Evolutionary conservation across 257 asterid genomes (phyloP), one percentile per base, ranked within the genome.

Genomic region (Sherardia arvensis): DNA sequence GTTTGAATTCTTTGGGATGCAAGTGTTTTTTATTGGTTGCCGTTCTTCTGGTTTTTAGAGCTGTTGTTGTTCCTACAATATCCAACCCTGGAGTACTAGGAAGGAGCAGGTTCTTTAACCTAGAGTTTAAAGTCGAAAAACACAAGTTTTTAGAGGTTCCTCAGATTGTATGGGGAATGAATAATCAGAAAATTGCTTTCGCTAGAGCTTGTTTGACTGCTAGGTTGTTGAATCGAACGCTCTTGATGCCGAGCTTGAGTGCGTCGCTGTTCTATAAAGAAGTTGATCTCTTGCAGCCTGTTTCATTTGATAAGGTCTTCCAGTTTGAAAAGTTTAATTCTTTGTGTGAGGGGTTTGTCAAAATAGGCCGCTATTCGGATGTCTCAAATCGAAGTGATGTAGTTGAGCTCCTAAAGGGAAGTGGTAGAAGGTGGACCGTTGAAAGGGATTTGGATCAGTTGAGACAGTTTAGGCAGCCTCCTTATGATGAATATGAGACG

Each of bases 231-330:
- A 90, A 90, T 57, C 71, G 96, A 34, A 90, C 94, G 3, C 80
- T 87, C 40, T 21, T 90, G 65, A 87, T 87, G 96, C 97, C 97
- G 60, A 91, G 89, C 40, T 74, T 91, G 71, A 91, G 98, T 65
- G 94, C 98, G 26, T 91, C 98, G 0, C 79, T 91, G 17, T 91
- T 91, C 72, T 91, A 88, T 76, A 91, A 91, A 78, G 96, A 91
- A 72, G 79, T 84, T 14, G 86, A 86, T 68, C 84, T 80, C 20
- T 84, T 91, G 69, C 69, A 82, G 65, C 86, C 98, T 34, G 76
- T 88, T 65, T 68, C 87, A 0, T 91, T 91, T 1, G 85, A 84
- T 59, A 76, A 88, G 79, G 88, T 88, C 70, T 91, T 91, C 72
- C 81, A 84, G 7, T 81, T 83, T 15, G 90, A 80, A 1, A 78